A percentile compares a stretch with the other conserved stretches of the same genome.
Evolutionary conservation across 1,284 basidiomycete genomes (phyloP).

Genomic region (Anthracocystis setariae): DNA sequence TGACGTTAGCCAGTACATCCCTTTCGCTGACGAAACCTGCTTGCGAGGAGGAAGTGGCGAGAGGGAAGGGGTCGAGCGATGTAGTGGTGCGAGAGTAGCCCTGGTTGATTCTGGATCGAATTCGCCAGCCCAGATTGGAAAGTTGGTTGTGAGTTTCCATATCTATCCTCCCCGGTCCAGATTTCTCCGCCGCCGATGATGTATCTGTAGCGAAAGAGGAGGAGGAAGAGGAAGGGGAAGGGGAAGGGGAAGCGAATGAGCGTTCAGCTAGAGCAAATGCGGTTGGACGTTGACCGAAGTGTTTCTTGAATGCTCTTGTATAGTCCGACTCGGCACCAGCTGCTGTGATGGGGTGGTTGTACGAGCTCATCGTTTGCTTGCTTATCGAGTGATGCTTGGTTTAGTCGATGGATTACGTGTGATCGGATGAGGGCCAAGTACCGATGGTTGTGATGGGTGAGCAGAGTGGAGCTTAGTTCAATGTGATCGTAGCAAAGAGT

Average conservation of each 20-base stretch:
- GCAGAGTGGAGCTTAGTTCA: too few species aligned
- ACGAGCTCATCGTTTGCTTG: neutral
- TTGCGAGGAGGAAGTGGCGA: too few species aligned
- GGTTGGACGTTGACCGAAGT: conserved; percentile 29
- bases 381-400: neutral
- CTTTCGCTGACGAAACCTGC: conserved; percentile 6
- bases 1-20: conserved; percentile 10
- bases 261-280: conserved; percentile 22
- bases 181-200: neutral
- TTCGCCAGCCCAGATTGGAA: conserved; percentile 25
- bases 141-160: conserved; percentile 10
- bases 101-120: conserved; percentile 26
- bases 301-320: conserved; percentile 22
- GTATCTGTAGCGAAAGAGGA: neutral
- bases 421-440: too few species aligned
- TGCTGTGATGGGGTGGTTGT: conserved; percentile 5
- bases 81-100: conserved; percentile 17
- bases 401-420: too few species aligned
- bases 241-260: neutral
- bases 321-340: conserved; percentile 2
- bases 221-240: conserved; percentile 1
- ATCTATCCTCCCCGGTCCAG: conserved; percentile 7
- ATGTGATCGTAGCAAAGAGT: too few species aligned
- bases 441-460: too few species aligned
- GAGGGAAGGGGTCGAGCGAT: neutral